Evolutionary conservation across 2,329 filamentous ascomycete genomes (phyloP).

Genomic region (Aspergillus ruber): DNA sequence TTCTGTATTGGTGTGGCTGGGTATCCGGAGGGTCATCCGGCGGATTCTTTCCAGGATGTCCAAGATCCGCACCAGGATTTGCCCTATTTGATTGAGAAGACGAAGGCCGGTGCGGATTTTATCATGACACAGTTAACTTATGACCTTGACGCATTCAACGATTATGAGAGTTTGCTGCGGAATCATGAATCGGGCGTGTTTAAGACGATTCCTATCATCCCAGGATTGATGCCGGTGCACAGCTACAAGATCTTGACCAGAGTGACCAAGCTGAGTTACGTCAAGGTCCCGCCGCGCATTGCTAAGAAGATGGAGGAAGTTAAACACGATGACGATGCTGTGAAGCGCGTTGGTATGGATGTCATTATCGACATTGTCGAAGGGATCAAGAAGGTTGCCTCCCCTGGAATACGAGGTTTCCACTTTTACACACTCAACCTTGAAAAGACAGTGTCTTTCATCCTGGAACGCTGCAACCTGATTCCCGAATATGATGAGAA

Average conservation of each 20-base stretch:
- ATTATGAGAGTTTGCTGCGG: slow-evolving; percentile 70
- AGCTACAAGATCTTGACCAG: slow-evolving; percentile 92
- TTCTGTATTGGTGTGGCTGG: slow-evolving; percentile 93
- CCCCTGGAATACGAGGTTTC: slow-evolving; percentile 65
- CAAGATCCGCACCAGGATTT: slow-evolving; percentile 63
- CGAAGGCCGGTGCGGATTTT: slow-evolving; percentile 86
- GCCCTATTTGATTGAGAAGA: slow-evolving; percentile 85
- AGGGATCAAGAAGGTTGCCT: slow-evolving; percentile 62
- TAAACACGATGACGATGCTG: slow-evolving; percentile 42
- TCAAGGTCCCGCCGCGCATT: slow-evolving; percentile 66
- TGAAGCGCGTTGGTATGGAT: slow-evolving; percentile 45
- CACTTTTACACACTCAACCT: slow-evolving; percentile 97
- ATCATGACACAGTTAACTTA: slow-evolving; percentile 99
- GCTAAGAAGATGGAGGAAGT: slow-evolving; percentile 53
- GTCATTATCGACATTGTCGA: slow-evolving; percentile 80
- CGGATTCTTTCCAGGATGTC: slow-evolving; percentile 80
- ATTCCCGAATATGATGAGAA: slow-evolving; percentile 57
- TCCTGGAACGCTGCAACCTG: slow-evolving; percentile 76
- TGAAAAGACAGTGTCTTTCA: slow-evolving; percentile 91
- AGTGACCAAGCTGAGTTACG: slow-evolving; percentile 91
- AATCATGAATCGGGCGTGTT: slow-evolving; percentile 80
- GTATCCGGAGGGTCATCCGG: slow-evolving; percentile 92
- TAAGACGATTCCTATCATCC: slow-evolving; percentile 81
- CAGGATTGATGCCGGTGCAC: slow-evolving; percentile 95
- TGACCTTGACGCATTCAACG: slow-evolving; percentile 73